Base-by-base conservation (phyloP, 163 green algal species). In the Scenedesmus sp. region DNA sequence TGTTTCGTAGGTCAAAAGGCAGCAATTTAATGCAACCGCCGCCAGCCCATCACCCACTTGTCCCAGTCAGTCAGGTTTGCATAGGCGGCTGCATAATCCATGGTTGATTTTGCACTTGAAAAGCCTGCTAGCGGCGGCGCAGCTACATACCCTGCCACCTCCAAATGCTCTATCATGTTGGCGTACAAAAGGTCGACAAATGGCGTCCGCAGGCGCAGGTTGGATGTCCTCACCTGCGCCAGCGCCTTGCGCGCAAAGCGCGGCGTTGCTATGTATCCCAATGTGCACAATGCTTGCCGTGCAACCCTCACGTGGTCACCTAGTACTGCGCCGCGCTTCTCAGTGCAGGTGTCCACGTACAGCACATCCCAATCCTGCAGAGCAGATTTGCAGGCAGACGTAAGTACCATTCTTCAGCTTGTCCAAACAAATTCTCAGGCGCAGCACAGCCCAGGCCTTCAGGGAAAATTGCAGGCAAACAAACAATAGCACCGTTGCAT, bases 181-280 rank as follows among this genome's bases (percentile, higher is more conserved):
- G 12, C 16, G 8, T 59, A 86, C 16, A 64, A n/a, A 4, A 86
- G 46, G 20, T 82, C 74, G 12, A 82, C 26, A 13, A 82, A 10
- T 18, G 74, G 74, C 20, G 74, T 82, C 3, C 7, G 74, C n/a
- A 52, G 7, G n/a, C 9, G n/a, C n/a, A 52, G 13, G 74, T 54
- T 82, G 74, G 74, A 55, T 55, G 0, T 1, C 15, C n/a, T 88
- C 13, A 88, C 82, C 2, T 10, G 6, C 2, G 59, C 7, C 54
- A 88, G 18, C 55, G 76, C 82, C n/a, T 13, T 52, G 20, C 13
- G 23, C 8, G 82, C 82, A 74, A 76, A 74, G 20, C 6, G 46
- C 6, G 82, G 82, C n/a, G 82, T 88, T 34, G 57, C 57, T 9
- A 74, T 55, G n/a, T 88, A 88, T 5, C 82, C 82, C 46, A 88